Conservation (phyloP, 2,329 filamentous ascomycete species). For the Fusarium sp. region DNA sequence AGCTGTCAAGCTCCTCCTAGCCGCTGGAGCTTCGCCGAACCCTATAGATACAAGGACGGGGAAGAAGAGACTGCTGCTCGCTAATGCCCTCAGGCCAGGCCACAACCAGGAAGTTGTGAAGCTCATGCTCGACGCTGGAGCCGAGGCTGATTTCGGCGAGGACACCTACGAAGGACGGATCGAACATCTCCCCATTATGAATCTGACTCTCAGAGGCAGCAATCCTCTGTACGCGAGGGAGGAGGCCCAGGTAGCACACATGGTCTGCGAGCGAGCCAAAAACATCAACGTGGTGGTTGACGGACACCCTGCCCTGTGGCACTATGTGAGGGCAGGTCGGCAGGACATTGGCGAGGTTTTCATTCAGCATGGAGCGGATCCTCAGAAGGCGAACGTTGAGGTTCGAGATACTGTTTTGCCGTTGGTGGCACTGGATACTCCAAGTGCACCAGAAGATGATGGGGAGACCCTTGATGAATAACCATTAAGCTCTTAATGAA, state of each 20-base stretch:
- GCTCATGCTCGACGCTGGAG: conserved; percentile 21
- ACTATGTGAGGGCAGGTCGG: conserved; percentile 22
- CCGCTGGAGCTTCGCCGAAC: conserved; percentile 32
- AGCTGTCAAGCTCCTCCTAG: conserved; percentile 28
- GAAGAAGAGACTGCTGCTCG: conserved; percentile 20
- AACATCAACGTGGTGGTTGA: conserved; percentile 18
- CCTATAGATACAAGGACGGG: conserved; percentile 10
- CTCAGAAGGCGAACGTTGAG: conserved; percentile 23
- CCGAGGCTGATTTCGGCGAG: conserved; percentile 27
- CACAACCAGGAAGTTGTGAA: conserved; percentile 13
- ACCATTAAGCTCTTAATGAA: background rate
- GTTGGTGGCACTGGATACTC: conserved; percentile 2
- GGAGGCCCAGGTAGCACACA: conserved; percentile 19
- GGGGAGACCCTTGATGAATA: background rate
- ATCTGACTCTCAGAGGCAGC: conserved; percentile 14
- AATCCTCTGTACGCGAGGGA: conserved; percentile 15
- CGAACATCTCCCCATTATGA: conserved; percentile 27
- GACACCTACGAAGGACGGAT: background rate
- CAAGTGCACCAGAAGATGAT: background rate
- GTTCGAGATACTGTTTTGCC: conserved; percentile 15
- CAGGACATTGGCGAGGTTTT: conserved; percentile 26
- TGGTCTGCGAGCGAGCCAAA: conserved; percentile 19
- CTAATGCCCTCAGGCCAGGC: conserved; percentile 12
- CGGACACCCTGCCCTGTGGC: conserved; percentile 28
- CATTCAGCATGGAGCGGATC: conserved; percentile 24